phyloP scores from a whole-genome alignment of 1,139 yeast species.

The Taphrina populina region DNA sequence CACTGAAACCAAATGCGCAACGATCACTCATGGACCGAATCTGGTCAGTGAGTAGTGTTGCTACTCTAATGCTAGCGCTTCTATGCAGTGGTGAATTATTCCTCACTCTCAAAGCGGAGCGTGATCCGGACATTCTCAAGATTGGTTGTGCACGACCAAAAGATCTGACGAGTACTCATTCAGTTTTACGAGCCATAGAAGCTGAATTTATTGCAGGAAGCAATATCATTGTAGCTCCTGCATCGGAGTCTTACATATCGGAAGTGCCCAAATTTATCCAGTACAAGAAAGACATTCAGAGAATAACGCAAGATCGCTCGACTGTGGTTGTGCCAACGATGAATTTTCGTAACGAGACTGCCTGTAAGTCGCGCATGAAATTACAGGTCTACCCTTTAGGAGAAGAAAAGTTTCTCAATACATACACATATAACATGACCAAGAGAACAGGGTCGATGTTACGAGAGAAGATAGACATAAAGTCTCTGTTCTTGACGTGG shows the following conservation, averaged over 20 bases:
- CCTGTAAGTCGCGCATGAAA: neutral
- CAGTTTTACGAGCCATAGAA: slow-evolving; percentile 1
- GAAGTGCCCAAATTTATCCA: neutral
- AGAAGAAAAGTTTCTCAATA: neutral
- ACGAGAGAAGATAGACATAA: neutral
- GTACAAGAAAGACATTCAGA: neutral
- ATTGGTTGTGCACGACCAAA: slow-evolving; percentile 6
- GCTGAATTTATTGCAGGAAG: neutral
- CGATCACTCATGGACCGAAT: no score
- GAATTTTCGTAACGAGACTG: neutral
- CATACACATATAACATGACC: slow-evolving; percentile 1
- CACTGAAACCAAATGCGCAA: no score
- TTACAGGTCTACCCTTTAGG: slow-evolving; percentile 10
- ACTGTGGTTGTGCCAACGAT: slow-evolving; percentile 10
- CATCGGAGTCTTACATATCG: neutral
- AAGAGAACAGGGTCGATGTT: neutral
- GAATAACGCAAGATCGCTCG: neutral
- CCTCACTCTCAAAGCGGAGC: no score
- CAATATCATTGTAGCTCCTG: neutral
- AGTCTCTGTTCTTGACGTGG: slow-evolving; percentile 4
- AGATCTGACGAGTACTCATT: neutral
- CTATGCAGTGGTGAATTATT: no score
- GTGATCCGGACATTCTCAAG: neutral
- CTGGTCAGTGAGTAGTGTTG: no score
- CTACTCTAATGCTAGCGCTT: no score